phyloP scores from a whole-genome alignment of 176 grass and related monocot genomes.

The Oryza coarctata region DNA sequence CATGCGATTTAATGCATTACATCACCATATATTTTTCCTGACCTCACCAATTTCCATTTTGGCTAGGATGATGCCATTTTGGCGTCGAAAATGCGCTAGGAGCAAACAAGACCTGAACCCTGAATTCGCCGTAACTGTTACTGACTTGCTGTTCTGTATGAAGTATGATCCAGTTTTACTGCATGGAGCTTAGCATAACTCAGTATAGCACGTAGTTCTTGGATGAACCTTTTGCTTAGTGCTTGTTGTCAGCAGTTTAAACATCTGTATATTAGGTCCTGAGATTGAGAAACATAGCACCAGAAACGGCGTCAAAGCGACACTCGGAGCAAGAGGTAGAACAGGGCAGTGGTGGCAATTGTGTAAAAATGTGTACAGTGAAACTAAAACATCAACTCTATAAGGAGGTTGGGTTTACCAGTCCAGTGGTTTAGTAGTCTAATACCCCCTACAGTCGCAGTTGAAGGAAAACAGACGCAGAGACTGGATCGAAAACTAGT shows the following conservation, averaged over 20 bases:
- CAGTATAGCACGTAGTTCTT: not conserved
- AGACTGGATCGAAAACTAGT: no score
- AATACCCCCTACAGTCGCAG: no score
- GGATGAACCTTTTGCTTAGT: not conserved
- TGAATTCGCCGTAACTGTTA: not conserved
- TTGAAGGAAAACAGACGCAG: no score
- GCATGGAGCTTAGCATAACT: not conserved
- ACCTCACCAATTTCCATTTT: slow-evolving; percentile 15
- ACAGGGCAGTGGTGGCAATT: not conserved
- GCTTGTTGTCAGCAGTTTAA: not conserved
- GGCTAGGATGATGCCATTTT: slow-evolving; percentile 63
- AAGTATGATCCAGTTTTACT: not conserved
- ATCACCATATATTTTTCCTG: not conserved
- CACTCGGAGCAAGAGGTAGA: not conserved
- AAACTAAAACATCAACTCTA: no score
- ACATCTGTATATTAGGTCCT: not conserved
- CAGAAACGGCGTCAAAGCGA: not conserved
- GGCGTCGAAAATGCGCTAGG: slow-evolving; percentile 53
- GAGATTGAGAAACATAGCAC: not conserved
- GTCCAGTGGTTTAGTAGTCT: no score
- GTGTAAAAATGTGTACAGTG: no score
- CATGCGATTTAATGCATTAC: not conserved
- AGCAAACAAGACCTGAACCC: slow-evolving; percentile 39
- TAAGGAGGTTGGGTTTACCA: no score
- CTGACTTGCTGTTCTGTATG: not conserved